Base-by-base conservation (phyloP, 2,329 filamentous ascomycete genomes). In the Aspergillus intermedius region DNA sequence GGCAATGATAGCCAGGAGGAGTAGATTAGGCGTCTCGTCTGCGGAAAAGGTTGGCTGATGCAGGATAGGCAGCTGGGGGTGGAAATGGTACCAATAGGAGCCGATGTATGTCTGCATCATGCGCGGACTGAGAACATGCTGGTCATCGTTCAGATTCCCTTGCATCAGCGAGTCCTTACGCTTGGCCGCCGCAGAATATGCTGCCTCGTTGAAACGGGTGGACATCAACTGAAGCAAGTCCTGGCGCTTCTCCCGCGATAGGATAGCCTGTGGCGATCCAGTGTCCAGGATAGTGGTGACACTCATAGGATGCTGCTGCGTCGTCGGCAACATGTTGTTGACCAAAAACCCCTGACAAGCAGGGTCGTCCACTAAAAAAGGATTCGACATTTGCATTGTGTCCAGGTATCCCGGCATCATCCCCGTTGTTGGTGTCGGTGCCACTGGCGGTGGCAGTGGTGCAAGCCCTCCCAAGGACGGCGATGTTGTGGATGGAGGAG, bases 101-200 rank as follows among this genome's bases (percentile, higher is more conserved):
- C 84, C 81, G 56, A 95, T 90, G 62, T 96, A 97, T 3, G 84
- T 86, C 69, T 96, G 89, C 87, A 97, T 94, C 88, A 95, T 96
- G 60, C 86, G 83, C 60, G 91, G 77, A 66, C 91, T 95, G 53
- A 97, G 74, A 34, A 82, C 77, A 59, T 84, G 82, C 23, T 69
- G 68, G 41, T 79, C 73, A 43, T 76, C 73, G 48, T 83, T 81
- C 46, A 86, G 81, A 60, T 95, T 83, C 12, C 91, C 91, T 23
- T 89, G 83, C 48, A 95, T 73, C 22, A 96, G 80, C 44, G 78
- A 80, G 44, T 88, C 87, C 61, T 90, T 89, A 53, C 85, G 82
- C 54, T 85, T 84, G 53, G 86, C 82, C 23, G 87, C 78, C 0
- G 86, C 84, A 1, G 87, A 79, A 58, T 89, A 82, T 22, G 88